Evolutionary conservation across 305 asterid genomes (phyloP).

Genomic region (Fraxinus xanthoxyloides): DNA sequence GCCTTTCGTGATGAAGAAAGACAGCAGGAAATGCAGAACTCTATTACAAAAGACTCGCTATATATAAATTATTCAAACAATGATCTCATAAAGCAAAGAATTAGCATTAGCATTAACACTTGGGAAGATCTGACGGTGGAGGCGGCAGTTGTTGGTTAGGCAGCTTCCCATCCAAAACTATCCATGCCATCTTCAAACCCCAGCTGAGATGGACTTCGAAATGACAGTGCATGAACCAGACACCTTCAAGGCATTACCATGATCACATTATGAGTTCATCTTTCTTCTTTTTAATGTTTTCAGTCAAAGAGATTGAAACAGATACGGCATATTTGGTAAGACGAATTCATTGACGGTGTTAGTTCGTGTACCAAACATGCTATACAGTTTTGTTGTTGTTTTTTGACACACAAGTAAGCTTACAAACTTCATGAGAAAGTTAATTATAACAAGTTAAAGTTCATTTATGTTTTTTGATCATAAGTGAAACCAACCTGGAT

Average conservation of each 20-base stretch:
- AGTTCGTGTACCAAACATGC: not conserved
- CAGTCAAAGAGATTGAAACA: not conserved
- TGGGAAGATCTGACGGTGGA: conserved; percentile 63
- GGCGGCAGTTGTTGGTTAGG: conserved; percentile 55
- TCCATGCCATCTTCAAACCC: conserved; percentile 67
- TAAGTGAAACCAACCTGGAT: conserved; percentile 45
- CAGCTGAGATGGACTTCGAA: conserved; percentile 62
- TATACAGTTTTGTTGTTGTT: not conserved
- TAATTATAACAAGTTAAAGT: not conserved
- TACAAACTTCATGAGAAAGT: not conserved
- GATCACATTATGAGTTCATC: not conserved
- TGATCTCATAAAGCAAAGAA: not conserved
- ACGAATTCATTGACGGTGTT: not conserved
- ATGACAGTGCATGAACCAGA: conserved; percentile 65
- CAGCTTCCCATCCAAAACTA: conserved; percentile 55
- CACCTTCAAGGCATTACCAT: conserved; percentile 32
- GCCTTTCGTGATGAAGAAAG: not conserved
- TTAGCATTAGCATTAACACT: conserved; percentile 28
- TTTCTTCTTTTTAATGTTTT: not conserved
- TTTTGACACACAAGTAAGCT: not conserved
- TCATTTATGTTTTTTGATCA: not conserved
- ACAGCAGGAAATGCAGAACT: not conserved
- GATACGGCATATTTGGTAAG: not conserved
- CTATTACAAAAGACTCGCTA: not conserved
- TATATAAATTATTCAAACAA: not conserved